phyloP scores from a whole-genome alignment of 208 protist species.

The Sergeia podlipaevii region DNA sequence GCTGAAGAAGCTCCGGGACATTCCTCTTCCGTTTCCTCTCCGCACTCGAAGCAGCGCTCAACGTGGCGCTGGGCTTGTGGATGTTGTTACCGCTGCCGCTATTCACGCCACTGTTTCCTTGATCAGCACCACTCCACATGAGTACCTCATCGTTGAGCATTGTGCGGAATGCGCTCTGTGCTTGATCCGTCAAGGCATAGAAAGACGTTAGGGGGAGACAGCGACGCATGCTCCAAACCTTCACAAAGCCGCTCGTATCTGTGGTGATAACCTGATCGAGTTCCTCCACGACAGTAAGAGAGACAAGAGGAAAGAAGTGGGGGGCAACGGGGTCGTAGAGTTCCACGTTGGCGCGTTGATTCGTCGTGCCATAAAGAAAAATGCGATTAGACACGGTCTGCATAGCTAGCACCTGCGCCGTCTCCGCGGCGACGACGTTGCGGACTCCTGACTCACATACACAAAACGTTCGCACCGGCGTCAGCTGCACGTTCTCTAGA shows the following conservation, averaged over 20 bases:
- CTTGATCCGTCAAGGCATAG: constrained; percentile 38
- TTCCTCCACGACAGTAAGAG: constrained; percentile 49
- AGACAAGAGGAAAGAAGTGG: constrained; percentile 60
- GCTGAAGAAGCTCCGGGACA: no score
- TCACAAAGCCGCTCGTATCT: constrained; percentile 60
- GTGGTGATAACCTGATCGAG: constrained; percentile 68
- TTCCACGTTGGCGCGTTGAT: constrained; percentile 39
- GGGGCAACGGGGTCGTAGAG: constrained; percentile 65
- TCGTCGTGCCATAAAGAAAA: constrained; percentile 26
- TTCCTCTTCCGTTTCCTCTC: not conserved
- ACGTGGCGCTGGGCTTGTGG: not conserved
- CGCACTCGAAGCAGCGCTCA: no score
- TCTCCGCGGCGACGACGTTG: constrained; percentile 19
- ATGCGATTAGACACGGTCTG: constrained; percentile 33
- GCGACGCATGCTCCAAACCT: constrained; percentile 68
- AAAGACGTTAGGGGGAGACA: constrained; percentile 53
- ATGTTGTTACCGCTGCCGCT: not conserved
- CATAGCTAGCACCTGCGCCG: constrained; percentile 29
- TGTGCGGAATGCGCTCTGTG: constrained; percentile 11
- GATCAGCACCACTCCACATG: constrained; percentile 7
- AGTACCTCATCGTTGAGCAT: constrained; percentile 4
- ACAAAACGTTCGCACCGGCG: constrained; percentile 11
- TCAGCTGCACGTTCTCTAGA: not conserved
- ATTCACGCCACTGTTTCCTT: constrained; percentile 3
- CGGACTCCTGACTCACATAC: constrained; percentile 32